Conservation (phyloP, 805 yeast genomes). For the Torulaspora quercuum region DNA sequence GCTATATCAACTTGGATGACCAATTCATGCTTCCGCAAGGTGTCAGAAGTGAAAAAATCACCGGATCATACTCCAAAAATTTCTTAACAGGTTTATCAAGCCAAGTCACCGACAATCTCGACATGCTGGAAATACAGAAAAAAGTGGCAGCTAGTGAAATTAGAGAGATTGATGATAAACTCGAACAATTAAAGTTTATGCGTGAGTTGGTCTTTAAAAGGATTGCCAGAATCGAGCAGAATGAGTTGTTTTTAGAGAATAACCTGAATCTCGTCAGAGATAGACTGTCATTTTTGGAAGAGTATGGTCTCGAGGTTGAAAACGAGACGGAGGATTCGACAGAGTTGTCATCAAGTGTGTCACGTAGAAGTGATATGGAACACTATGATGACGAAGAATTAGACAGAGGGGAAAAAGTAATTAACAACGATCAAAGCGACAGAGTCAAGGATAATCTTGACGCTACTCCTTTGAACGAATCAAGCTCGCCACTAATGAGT, state of each 20-base stretch:
- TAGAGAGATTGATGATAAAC: conserved; percentile 56
- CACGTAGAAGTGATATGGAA: conserved; percentile 13
- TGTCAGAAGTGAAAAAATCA: conserved; percentile 42
- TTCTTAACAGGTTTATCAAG: conserved; percentile 40
- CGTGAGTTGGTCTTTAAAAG: conserved; percentile 55
- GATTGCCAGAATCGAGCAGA: conserved; percentile 58
- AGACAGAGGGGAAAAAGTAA: conserved; percentile 4
- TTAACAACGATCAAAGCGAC: neutral
- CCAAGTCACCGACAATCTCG: conserved; percentile 46
- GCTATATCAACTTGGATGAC: conserved; percentile 17
- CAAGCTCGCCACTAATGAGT: conserved; percentile 37
- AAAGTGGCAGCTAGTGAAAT: conserved; percentile 63
- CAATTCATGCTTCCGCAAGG: conserved; percentile 39
- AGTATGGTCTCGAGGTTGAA: conserved; percentile 37
- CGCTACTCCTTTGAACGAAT: no score
- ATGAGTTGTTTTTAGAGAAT: conserved; percentile 54
- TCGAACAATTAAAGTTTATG: conserved; percentile 48
- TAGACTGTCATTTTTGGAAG: conserved; percentile 44
- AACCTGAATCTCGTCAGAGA: conserved; percentile 44
- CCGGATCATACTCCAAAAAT: conserved; percentile 41
- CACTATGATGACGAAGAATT: conserved; percentile 12
- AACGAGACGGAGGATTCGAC: conserved; percentile 18
- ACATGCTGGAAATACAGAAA: conserved; percentile 58
- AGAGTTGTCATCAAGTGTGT: conserved; percentile 8
- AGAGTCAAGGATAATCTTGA: conserved; percentile 15